These are phyloP conservation scores for Cystobasidium pallidum DNA, from an alignment of 1,284 basidiomycete genomes.

Conservation along the genomic window DNA sequence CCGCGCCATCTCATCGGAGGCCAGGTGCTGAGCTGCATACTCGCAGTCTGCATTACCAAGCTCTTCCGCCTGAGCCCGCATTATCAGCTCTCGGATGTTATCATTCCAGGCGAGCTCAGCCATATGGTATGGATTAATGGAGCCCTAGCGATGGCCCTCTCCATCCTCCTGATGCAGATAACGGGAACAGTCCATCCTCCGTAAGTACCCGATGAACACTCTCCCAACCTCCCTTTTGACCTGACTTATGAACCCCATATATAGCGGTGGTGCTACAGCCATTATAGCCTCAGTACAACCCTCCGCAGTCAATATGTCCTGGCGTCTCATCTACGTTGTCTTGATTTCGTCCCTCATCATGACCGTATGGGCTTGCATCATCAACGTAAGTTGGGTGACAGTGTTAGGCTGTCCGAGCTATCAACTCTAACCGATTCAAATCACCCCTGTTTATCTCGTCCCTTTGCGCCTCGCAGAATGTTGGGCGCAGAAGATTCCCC, in stretches of 20 bases:
- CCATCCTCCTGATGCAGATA: slow-evolving; percentile 65
- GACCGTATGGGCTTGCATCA: slow-evolving; percentile 62
- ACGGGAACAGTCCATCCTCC: slow-evolving; percentile 67
- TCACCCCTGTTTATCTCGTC: neutral
- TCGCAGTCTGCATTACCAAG: slow-evolving; percentile 65
- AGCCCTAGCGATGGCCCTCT: slow-evolving; percentile 62
- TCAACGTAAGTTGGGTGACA: slow-evolving; percentile 59
- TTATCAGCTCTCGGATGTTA: slow-evolving; percentile 57
- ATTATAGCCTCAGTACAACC: slow-evolving; percentile 62
- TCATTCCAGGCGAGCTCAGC: slow-evolving; percentile 46
- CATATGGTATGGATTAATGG: slow-evolving; percentile 64
- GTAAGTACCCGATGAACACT: neutral
- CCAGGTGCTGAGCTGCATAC: slow-evolving; percentile 64
- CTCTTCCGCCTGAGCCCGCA: slow-evolving; percentile 60
- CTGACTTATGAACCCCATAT: neutral
- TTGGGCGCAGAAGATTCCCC: slow-evolving; percentile 39
- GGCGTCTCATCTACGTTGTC: slow-evolving; percentile 67
- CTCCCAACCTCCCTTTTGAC: neutral
- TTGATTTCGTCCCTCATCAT: slow-evolving; percentile 63
- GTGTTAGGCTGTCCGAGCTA: too few species aligned
- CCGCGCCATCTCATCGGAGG: slow-evolving; percentile 66
- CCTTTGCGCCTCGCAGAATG: neutral
- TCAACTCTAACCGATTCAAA: too few species aligned
- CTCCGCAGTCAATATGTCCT: slow-evolving; percentile 62
- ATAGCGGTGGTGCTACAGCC: slow-evolving; percentile 62